Base-by-base conservation (phyloP, 192 early-diverging fungal genomes). In the Irineochytrium annulatum region DNA sequence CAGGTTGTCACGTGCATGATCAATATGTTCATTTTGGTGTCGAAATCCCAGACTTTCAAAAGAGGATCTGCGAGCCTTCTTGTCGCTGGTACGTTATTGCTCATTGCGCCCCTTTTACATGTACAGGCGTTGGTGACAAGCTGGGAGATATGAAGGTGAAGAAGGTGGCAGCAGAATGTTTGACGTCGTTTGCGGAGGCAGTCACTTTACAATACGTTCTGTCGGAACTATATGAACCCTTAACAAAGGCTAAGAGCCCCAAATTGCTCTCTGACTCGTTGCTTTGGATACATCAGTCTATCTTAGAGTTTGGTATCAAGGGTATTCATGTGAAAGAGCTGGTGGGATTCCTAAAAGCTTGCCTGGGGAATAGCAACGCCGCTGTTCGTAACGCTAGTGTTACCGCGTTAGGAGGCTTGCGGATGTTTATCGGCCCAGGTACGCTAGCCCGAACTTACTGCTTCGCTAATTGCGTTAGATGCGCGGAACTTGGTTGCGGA, bases 101-200 rank as follows among this genome's bases (percentile, higher is more conserved):
- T 37, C 19, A 30, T 24, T 26, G 16, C 27, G 24, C 1, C 6
- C 24, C 55, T 17, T 2, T 27, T 24, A 30, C 35, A 43, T 28
- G 3, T 48, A 24, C 6, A 51, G 83, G 84, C 3, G 72, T 95
- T 33, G 87, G 83, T 0, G 96, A 97, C 63, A 97, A 95, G 71
- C 79, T 99, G 16, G 90, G 94, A 17, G 96, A 99, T 57, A 88
- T 92, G 58, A 99, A 99, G 68, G 76, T 96, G 22, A 96, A 95
- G 61, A 89, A 88, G 27, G 74, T 81, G 0, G 88, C 92, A 0
- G 86, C 85, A 5, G 88, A 89, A 20, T 91, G 90, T 46, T 71
- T 99, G 67, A 80, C 80, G 2, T 62, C 77, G 0, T 89, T 94
- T 61, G 83, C 90, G 0, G 91, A 95, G 72, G 76, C 77, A 6